Conservation (phyloP, 805 yeast genomes). For the Starmerella floricola region DNA sequence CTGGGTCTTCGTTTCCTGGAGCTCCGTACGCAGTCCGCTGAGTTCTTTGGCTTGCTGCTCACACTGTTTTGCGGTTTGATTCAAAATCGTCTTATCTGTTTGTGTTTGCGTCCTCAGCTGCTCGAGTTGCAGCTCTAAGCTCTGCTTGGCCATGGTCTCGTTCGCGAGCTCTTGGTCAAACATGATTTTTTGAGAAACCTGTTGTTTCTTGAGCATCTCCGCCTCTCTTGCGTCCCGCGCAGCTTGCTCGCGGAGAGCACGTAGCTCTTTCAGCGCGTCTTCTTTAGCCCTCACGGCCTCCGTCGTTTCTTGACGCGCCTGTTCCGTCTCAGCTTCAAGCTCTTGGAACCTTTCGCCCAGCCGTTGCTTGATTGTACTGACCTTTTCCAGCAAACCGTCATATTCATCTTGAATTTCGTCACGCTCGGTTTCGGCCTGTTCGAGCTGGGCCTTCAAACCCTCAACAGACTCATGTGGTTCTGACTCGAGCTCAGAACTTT, state of each 20-base stretch:
- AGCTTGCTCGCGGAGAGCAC: background rate
- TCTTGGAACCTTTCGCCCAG: slow-evolving; percentile 35
- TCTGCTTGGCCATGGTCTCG: slow-evolving; percentile 9
- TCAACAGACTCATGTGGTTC: background rate
- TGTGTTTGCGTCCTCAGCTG: slow-evolving; percentile 27
- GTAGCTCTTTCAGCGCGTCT: background rate
- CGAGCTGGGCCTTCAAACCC: slow-evolving; percentile 24
- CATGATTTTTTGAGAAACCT: slow-evolving; percentile 17
- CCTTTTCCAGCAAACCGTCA: slow-evolving; percentile 29
- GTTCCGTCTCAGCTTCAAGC: slow-evolving; percentile 29
- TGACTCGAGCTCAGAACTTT: background rate
- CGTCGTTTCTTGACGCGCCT: slow-evolving; percentile 11
- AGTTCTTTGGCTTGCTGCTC: slow-evolving; percentile 23
- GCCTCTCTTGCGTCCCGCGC: background rate
- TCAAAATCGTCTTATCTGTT: background rate
- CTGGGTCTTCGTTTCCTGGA: slow-evolving; percentile 16
- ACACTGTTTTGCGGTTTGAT: background rate
- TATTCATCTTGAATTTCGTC: slow-evolving; percentile 34
- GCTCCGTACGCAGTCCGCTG: slow-evolving; percentile 25
- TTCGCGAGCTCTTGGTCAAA: slow-evolving; percentile 15
- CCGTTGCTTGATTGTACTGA: slow-evolving; percentile 29
- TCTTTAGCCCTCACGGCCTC: background rate
- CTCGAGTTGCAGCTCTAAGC: slow-evolving; percentile 22
- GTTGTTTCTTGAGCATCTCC: slow-evolving; percentile 8
- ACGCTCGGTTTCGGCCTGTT: slow-evolving; percentile 38